Evolutionary conservation across 768 basidiomycete genomes (phyloP), one percentile per base, ranked within the genome.

Genomic region (Lentinula edodes): DNA sequence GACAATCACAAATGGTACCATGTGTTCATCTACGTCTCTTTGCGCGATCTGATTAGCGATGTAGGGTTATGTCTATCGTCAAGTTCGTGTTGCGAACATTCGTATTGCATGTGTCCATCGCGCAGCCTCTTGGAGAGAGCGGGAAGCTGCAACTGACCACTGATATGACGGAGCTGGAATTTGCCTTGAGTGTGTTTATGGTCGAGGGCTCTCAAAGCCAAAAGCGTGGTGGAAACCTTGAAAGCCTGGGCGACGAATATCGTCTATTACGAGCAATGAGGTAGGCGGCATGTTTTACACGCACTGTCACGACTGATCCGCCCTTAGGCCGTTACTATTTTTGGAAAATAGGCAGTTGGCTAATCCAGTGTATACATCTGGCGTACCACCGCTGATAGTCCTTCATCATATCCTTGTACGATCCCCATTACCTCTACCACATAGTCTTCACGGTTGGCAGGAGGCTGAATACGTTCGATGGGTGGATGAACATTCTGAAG

Each of bases 151-250:
- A 96, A 74, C 79, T 98, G 64, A 93, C 94, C 61, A 91, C 87
- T 52, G 96, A 99, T 72, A 96, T 98, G 94, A 91, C 95, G 0
- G 91, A 94, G 71, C 81, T 98, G 63, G 97, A 99, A 75, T 97
- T 98, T 71, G 87, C 91, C 0, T 72, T 99, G 59, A 90, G 87
- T 67, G 84, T 90, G 3, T 91, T 98, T 71, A 78, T 88, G 76
- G 78, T 76, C 1, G 85, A 87, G 60, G 79, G 80, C 54, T 70
- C 76, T 2, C 81, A 83, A 63, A 46, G 35, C 32, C 78, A 77
- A 61, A 84, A 86, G 67, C 83, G 87, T 5, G 83, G 85, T 1
- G 81, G 83, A 10, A 84, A 83, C 66, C 76, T 96, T 45, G 90
- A 91, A 63, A 80, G 75, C 15, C 81, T 95, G 8, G 95, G 93